Base-by-base conservation (phyloP, 1,284 basidiomycete genomes). In the Malassezia brasiliensis region DNA sequence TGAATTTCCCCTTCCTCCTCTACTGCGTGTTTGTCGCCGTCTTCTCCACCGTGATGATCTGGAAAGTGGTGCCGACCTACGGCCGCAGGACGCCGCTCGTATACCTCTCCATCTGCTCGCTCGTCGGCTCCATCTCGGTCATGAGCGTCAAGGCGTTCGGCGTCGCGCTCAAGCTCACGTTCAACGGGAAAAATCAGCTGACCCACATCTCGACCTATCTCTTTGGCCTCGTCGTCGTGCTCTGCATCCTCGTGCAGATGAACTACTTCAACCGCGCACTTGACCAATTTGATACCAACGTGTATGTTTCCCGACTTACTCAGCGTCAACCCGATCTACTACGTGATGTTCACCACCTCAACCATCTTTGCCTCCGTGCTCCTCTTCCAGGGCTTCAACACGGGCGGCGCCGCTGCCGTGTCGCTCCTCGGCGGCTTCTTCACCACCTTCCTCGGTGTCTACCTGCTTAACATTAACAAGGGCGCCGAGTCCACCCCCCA, bases 251-350 rank as follows among this genome's bases (percentile, higher is more conserved):
- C 50, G 83, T 94, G 1, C 91, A 96, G 77, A 91, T 94, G 88
- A 93, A 96, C 78, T 98, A 94, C 79, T 96, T 96, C 79, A 98
- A 96, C 81, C 96, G 96, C 75, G 94, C 93, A 0, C 81, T 98
- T 50, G 93, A 96, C 74, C 88, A 85, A 1, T 98, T 96, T 77
- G 90, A 89, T 5, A 96, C 93, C 41, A 98, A 96, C 73, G 88
- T 96, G 88, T 90, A 80, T 66, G 89, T 81, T 20, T 46, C 10
- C 28, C 34, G 25, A 20, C 30, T 31, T 2, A 35, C 44, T 32
- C 72, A 89, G 88, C 40, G 91, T 98, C 56, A 98, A 99, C 75
- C 93, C 94, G 0, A 87, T 94, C 80, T 98, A 98, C 78, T 96
- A 93, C 72, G 93, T 96, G 76, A 86, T 88, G 76, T 99, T 99